A percentile compares a stretch with the other conserved stretches of the same genome.
phyloP scores from a whole-genome alignment of 805 yeast genomes.

The Yamadazyma tumulicola region DNA sequence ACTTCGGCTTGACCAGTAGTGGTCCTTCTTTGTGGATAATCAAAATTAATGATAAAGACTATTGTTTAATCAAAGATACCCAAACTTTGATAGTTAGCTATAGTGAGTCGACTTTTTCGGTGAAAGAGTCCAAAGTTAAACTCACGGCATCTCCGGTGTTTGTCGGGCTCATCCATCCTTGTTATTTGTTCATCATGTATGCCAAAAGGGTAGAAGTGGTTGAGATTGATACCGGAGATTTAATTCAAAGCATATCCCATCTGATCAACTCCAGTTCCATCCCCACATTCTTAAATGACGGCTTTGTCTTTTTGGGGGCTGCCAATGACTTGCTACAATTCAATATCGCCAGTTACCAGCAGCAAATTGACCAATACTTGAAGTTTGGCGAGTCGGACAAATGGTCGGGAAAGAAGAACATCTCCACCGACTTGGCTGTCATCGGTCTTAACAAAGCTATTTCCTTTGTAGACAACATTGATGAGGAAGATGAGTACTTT shows the following conservation, averaged over 20 bases:
- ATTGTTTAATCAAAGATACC: slow-evolving; percentile 32
- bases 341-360: slow-evolving; percentile 23
- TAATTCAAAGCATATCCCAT: slow-evolving; percentile 33
- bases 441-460: slow-evolving; percentile 35
- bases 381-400: slow-evolving; percentile 15
- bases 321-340: slow-evolving; percentile 31
- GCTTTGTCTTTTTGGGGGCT: slow-evolving; percentile 20
- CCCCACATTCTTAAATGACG: slow-evolving; percentile 7
- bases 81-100: slow-evolving; percentile 19
- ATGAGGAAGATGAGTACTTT: slow-evolving; percentile 23
- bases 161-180: slow-evolving; percentile 27
- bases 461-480: slow-evolving; percentile 24
- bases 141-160: slow-evolving; percentile 23
- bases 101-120: slow-evolving; percentile 7
- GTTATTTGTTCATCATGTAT: slow-evolving; percentile 29
- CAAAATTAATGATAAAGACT: slow-evolving; percentile 11
- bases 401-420: slow-evolving; percentile 18
- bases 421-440: slow-evolving; percentile 25
- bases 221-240: slow-evolving; percentile 32
- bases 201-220: slow-evolving; percentile 32
- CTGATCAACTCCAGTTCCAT: slow-evolving; percentile 22
- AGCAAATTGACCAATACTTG: slow-evolving; percentile 36
- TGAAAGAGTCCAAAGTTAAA: slow-evolving; percentile 19
- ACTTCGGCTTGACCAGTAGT: slow-evolving; percentile 32
- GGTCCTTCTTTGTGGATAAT: slow-evolving; percentile 27